Evolutionary conservation across 495 filamentous ascomycete species (phyloP).

Genomic region (Neurospora sublineolata): DNA sequence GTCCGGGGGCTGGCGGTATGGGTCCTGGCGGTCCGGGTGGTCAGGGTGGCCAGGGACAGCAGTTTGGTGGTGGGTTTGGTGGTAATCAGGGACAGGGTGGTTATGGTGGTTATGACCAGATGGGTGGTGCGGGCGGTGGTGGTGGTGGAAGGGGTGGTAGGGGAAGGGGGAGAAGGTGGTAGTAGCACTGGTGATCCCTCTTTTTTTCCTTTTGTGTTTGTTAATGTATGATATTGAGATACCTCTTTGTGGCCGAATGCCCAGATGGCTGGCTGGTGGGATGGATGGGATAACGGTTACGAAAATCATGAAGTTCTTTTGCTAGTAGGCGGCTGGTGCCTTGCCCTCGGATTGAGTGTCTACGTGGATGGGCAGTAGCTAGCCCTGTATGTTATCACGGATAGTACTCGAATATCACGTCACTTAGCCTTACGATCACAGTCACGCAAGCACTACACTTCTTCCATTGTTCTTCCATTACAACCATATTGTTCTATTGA

Average conservation of each 20-base stretch:
- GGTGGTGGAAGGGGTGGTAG: constrained; percentile 32
- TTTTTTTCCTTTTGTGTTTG: neutral
- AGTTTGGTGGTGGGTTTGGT: constrained; percentile 33
- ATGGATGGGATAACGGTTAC: neutral
- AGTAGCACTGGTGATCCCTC: neutral
- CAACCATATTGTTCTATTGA: neutral
- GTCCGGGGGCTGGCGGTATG: constrained; percentile 34
- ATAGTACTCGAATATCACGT: neutral
- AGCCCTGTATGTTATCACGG: neutral
- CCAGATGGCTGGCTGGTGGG: neutral
- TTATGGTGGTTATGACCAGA: constrained; percentile 48
- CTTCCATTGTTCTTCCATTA: neutral
- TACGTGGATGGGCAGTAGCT: neutral
- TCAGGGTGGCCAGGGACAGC: constrained; percentile 37
- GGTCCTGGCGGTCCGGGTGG: constrained; percentile 28
- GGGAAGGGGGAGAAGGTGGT: constrained; percentile 29
- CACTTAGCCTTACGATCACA: neutral
- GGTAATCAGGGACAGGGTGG: constrained; percentile 37
- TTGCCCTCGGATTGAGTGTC: neutral
- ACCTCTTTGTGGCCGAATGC: neutral
- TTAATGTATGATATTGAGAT: neutral
- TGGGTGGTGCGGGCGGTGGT: constrained; percentile 31
- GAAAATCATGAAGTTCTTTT: neutral
- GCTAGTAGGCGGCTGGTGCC: neutral
- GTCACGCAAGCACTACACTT: neutral